Evolutionary conservation across 257 asterid genomes (phyloP), one percentile per base, ranked within the genome.

Genomic region (Jacaranda mimosifolia): DNA sequence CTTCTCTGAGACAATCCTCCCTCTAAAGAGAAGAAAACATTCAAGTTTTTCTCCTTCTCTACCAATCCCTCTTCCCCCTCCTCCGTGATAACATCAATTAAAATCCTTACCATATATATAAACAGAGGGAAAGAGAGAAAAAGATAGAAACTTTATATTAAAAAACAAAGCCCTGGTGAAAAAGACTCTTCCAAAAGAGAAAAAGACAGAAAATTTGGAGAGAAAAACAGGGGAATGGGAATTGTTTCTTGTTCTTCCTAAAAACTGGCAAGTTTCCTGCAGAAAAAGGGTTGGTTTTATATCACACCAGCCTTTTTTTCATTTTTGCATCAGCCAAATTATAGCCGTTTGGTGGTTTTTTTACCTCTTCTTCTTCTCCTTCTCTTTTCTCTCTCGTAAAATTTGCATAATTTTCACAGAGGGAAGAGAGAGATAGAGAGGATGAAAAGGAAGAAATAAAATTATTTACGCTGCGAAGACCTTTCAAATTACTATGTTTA

Each of bases 201-300:
- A 64, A 78, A 64, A 14, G 74, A 83, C 68, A 67, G 53, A 35
- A 74, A 80, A 59, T 65, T 64, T 70, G 81, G 77, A 79, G 87
- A 83, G 72, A 73, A 68, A 74, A 69, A 71, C 57, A 48, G 74
- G 79, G 72, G 60, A 56, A 46, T n/a, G 8, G 32, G 42, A 62
- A 18, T 70, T 67, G 12, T 70, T 76, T 67, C n/a, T 38, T 35
- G 65, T 43, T 45, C 70, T 59, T 75, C 82, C 85, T 77, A 77
- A 68, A 77, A 73, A 73, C 11, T 13, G 62, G 78, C 58, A 75
- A 80, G 9, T 39, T 45, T 62, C 59, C 76, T 62, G 39, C 56
- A 63, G 38, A 81, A 58, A 58, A 42, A 67, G 76, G 82, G 73
- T 65, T 66, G 76, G 79, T 66, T 63, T 52, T 70, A 21, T 46